These are phyloP conservation scores for Claviceps monticola DNA, from an alignment of 2,329 filamentous ascomycete species.

Conservation along the genomic window DNA sequence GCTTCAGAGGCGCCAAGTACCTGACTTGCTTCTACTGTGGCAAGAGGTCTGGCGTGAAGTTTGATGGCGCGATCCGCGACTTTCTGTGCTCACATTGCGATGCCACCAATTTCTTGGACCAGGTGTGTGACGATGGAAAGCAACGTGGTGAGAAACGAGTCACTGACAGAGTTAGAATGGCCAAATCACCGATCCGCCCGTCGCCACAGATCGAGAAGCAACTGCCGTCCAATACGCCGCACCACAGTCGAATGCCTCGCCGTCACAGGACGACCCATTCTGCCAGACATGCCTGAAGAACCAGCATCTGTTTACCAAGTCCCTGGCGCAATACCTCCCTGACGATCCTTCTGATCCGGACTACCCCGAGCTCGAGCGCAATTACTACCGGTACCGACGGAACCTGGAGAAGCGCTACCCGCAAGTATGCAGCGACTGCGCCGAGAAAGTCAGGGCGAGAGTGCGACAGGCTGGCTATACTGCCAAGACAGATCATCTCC, in stretches of 20 bases:
- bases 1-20: constrained; percentile 26
- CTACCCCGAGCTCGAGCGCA: constrained; percentile 53
- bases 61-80: constrained; percentile 42
- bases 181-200: constrained; percentile 77
- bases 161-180: constrained; percentile 46
- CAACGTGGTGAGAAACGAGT: too few species aligned
- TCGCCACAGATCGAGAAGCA: constrained; percentile 33
- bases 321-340: constrained; percentile 67
- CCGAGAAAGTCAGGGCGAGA: constrained; percentile 54
- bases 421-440: constrained; percentile 72
- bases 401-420: constrained; percentile 74
- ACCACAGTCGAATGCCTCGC: constrained; percentile 19
- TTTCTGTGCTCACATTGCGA: constrained; percentile 72
- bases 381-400: constrained; percentile 55
- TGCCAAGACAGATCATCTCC: constrained; percentile 69
- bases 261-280: constrained; percentile 30
- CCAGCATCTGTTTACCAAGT: constrained; percentile 65
- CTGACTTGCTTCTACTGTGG: constrained; percentile 79
- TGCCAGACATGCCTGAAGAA: constrained; percentile 80
- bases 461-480: constrained; percentile 63
- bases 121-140: constrained; percentile 35
- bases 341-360: constrained; percentile 50
- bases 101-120: constrained; percentile 77
- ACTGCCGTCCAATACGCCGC: constrained; percentile 32
- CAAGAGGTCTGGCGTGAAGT: constrained; percentile 45